phyloP scores from a whole-genome alignment of 116 monocot genomes.

The Phalaenopsis hybrid region DNA sequence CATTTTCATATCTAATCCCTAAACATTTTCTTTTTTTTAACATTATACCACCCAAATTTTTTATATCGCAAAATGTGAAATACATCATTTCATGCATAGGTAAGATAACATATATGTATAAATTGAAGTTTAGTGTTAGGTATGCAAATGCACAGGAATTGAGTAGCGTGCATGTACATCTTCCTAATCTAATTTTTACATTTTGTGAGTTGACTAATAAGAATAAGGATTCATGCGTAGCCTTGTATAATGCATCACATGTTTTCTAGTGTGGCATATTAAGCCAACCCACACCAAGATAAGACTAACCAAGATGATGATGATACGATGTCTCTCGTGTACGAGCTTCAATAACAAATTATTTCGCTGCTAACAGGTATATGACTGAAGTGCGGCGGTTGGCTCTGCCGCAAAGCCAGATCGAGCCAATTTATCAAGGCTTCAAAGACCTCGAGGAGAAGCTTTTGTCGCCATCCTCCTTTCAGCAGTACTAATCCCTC shows the following conservation, averaged over 20 bases:
- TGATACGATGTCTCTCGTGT: not conserved
- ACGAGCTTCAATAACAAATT: too few relatives aligned
- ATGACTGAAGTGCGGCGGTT: conserved; percentile 88
- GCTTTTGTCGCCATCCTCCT: conserved; percentile 34
- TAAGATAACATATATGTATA: too few relatives aligned
- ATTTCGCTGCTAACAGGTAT: conserved; percentile 32
- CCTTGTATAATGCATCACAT: not conserved
- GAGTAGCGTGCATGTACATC: too few relatives aligned
- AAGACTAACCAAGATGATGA: not conserved
- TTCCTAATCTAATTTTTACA: not conserved
- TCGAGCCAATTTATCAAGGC: conserved; percentile 63
- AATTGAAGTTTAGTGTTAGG: too few relatives aligned
- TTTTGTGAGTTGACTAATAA: not conserved
- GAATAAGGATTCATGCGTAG: not conserved
- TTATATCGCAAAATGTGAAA: too few relatives aligned
- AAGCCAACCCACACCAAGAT: not conserved
- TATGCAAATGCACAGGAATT: too few relatives aligned
- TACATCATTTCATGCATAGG: too few relatives aligned
- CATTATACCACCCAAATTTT: too few relatives aligned
- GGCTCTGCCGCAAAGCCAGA: conserved; percentile 71
- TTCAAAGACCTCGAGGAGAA: conserved; percentile 82
- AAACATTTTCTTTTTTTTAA: too few relatives aligned
- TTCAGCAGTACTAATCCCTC: conserved; percentile 8
- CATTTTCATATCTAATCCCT: too few relatives aligned
- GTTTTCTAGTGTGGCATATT: too few relatives aligned